These are phyloP conservation scores for Zoysia matrella DNA, from an alignment of 202 grass and related monocot genomes.

Conservation along the genomic window DNA sequence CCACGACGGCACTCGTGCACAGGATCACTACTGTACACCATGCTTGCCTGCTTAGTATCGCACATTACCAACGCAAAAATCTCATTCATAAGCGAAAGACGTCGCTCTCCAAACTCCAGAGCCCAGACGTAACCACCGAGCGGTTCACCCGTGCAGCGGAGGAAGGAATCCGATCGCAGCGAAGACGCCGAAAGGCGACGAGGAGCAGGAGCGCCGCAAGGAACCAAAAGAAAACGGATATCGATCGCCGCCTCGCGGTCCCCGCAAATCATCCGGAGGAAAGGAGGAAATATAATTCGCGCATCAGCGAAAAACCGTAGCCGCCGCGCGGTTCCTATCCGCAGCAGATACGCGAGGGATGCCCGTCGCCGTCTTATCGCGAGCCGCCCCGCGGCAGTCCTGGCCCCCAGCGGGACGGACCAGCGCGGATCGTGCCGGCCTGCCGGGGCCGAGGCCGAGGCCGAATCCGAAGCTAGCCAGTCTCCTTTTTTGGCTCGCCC, in stretches of 20 bases:
- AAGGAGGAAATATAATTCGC: neutral
- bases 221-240: neutral
- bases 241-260: neutral
- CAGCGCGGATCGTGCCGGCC: neutral
- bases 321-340: conserved; percentile 21
- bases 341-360: conserved; percentile 35
- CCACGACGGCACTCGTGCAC: too few relatives aligned
- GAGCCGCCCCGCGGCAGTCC: neutral
- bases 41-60: too few relatives aligned
- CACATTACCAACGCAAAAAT: neutral
- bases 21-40: too few relatives aligned
- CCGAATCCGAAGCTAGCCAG: neutral
- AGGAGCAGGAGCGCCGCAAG: neutral
- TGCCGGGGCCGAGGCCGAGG: neutral
- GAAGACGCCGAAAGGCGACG: neutral
- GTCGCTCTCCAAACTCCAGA: neutral
- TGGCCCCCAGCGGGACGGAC: too few relatives aligned
- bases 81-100: too few relatives aligned
- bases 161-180: neutral
- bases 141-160: neutral
- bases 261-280: neutral
- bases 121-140: neutral
- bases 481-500: neutral
- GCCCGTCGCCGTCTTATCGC: conserved; percentile 55
- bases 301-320: neutral